A percentile compares a stretch with the other conserved stretches of the same genome.
These are phyloP conservation scores for Podila clonocystis DNA, from an alignment of 192 early-diverging fungal species.

Conservation along the genomic window DNA sequence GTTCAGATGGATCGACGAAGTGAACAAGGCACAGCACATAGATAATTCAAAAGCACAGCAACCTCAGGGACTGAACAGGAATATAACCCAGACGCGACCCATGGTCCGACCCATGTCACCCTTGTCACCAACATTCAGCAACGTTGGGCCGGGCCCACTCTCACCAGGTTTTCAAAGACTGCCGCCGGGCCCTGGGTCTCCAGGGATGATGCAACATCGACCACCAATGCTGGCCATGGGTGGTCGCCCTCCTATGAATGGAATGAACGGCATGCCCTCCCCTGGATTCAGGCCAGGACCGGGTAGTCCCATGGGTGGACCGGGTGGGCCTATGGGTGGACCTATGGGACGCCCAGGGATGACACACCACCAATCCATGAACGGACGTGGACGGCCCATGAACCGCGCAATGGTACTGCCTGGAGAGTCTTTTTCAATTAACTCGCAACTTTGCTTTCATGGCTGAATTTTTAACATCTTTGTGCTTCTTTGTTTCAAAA, in stretches of 20 bases:
- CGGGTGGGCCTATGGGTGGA: slow-evolving; percentile 18
- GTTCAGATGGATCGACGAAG: slow-evolving; percentile 32
- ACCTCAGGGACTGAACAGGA: slow-evolving; percentile 18
- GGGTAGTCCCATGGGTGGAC: not conserved
- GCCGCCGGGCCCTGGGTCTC: slow-evolving; percentile 10
- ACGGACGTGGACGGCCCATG: slow-evolving; percentile 29
- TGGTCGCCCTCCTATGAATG: slow-evolving; percentile 21
- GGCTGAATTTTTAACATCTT: not conserved
- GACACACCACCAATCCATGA: slow-evolving; percentile 23
- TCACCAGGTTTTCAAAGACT: slow-evolving; percentile 15
- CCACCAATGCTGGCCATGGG: slow-evolving; percentile 32
- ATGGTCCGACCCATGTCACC: slow-evolving; percentile 38
- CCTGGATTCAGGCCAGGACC: not conserved
- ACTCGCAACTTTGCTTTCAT: not conserved
- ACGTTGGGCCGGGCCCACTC: slow-evolving; percentile 13
- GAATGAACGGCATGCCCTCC: slow-evolving; percentile 3
- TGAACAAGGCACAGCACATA: slow-evolving; percentile 31
- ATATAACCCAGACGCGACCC: slow-evolving; percentile 27
- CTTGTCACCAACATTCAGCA: slow-evolving; percentile 18
- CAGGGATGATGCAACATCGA: slow-evolving; percentile 6
- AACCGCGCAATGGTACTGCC: slow-evolving; percentile 30
- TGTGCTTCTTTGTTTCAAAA: not conserved
- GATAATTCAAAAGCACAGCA: slow-evolving; percentile 18
- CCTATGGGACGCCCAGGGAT: slow-evolving; percentile 22
- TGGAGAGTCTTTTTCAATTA: not conserved